phyloP scores from a whole-genome alignment of 495 filamentous ascomycete genomes.

The Viridothelium virens region DNA sequence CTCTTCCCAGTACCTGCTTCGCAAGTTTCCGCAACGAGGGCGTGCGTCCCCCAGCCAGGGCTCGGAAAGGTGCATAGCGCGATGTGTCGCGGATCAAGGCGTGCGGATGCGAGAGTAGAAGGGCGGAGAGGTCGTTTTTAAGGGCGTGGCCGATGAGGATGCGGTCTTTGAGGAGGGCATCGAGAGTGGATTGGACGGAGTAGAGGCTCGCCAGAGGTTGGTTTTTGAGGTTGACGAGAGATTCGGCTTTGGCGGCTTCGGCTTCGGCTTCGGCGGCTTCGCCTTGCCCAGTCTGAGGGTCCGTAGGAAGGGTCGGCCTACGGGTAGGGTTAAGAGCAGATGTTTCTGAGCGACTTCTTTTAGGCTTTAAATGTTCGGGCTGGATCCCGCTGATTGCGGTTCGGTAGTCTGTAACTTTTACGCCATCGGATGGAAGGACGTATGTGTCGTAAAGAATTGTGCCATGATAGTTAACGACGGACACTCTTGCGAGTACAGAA shows the following conservation, averaged over 20 bases:
- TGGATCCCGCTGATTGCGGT: conserved; percentile 76
- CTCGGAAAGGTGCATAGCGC: conserved; percentile 62
- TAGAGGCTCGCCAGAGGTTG: conserved; percentile 43
- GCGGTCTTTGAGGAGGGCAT: conserved; percentile 60
- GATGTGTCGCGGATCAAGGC: conserved; percentile 78
- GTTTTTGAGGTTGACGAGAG: not conserved
- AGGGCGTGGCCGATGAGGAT: conserved; percentile 88
- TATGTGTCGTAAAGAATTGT: conserved; percentile 85
- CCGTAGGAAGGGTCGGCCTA: conserved; percentile 65
- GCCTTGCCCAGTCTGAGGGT: conserved; percentile 59
- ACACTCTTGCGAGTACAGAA: conserved; percentile 71
- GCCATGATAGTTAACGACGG: conserved; percentile 86
- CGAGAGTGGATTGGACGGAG: conserved; percentile 64
- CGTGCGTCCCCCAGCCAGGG: conserved; percentile 66
- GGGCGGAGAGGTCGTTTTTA: conserved; percentile 70
- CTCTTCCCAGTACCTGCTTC: conserved; percentile 66
- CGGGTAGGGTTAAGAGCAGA: conserved; percentile 40
- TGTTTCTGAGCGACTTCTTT: conserved; percentile 59
- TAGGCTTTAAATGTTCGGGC: conserved; percentile 51
- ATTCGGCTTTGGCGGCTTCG: conserved; percentile 54
- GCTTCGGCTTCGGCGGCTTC: conserved; percentile 57
- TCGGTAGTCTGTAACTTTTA: conserved; percentile 68
- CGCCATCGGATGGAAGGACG: conserved; percentile 64
- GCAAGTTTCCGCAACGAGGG: conserved; percentile 70
- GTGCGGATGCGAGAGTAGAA: conserved; percentile 67